Evolutionary conservation across 495 filamentous ascomycete species (phyloP), one percentile per base, ranked within the genome.

Genomic region (Trichoderma asperelloides): DNA sequence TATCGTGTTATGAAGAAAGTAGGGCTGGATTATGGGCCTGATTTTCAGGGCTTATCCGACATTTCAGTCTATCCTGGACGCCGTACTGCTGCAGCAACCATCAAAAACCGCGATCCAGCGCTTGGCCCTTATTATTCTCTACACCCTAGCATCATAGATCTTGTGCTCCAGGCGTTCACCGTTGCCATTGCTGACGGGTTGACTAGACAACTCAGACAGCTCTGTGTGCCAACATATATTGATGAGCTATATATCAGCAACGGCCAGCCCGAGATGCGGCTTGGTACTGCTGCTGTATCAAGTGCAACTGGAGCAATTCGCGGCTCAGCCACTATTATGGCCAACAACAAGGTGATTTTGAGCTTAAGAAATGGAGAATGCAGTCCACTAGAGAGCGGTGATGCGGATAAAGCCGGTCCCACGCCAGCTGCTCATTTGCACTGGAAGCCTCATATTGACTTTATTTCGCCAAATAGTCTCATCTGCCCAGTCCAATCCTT

Each of bases 71-170:
- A 69, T 6, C 65, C 66, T 4, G 73, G 45, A 0, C 67, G 68
- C 30, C 67, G 66, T 45, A 62, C 69, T 18, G 78, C 73, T 5
- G 70, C 70, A 6, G 69, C 76, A 12, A 21, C 21, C 16, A 65
- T 67, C 62, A 33, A 64, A 18, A 47, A 45, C 1, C 65, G 6
- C 51, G 72, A 43, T 2, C 67, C 63, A 37, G 65, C 65, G 60
- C 43, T 67, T 21, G 72, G 68, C 68, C 68, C 69, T 13, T 69
- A 76, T 16, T 81, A 77, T 68, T 43, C 67, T 0, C 65, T 79
- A 12, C 81, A 85, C 62, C 80, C 82, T 0, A 73, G 73, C 4
- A 69, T 70, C 27, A 79, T 84, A 13, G 81, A 84, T 65, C 69
- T 69, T 0, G 77, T 74, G 57, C 65, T 85, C 23, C 80, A 82